Percentiles rank a stretch among this genome's conserved stretches.
These are phyloP conservation scores for Phaeoacremonium minimum DNA, from an alignment of 2,329 filamentous ascomycete species.

Conservation along the genomic window DNA sequence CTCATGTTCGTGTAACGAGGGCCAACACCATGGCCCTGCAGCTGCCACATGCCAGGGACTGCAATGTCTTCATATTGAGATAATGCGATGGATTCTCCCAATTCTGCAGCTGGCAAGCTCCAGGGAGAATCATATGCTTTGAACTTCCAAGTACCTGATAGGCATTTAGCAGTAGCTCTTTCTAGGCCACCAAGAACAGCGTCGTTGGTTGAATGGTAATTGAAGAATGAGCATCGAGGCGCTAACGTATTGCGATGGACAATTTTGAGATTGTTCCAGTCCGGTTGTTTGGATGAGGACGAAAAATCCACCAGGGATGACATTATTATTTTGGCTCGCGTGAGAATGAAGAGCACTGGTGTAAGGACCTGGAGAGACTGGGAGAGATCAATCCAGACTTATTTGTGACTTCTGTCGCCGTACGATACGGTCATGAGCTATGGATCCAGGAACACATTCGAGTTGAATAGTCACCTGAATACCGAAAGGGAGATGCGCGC, in stretches of 20 bases:
- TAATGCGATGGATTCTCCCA: not conserved
- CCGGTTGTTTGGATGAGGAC: conserved; percentile 22
- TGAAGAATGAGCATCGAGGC: conserved; percentile 52
- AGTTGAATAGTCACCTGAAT: no score
- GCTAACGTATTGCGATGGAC: conserved; percentile 57
- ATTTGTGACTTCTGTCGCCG: no score
- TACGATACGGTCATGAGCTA: no score
- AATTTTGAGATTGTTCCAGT: conserved; percentile 58
- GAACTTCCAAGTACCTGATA: conserved; percentile 54
- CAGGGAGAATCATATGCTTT: conserved; percentile 38
- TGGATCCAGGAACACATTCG: no score
- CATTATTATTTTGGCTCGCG: no score
- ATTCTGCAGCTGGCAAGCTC: conserved; percentile 27
- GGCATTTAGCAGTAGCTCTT: conserved; percentile 30
- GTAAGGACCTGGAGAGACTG: no score
- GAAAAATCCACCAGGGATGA: no score
- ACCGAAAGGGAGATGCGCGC: no score
- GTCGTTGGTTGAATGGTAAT: conserved; percentile 41
- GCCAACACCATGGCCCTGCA: conserved; percentile 56
- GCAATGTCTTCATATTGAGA: conserved; percentile 43
- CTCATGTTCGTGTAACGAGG: conserved; percentile 61
- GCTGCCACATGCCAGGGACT: conserved; percentile 65
- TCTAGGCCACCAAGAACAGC: conserved; percentile 40
- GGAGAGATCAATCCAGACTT: no score
- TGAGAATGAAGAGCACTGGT: no score